Conservation (phyloP, 2,329 filamentous ascomycete species). For the Didymella lethalis region DNA sequence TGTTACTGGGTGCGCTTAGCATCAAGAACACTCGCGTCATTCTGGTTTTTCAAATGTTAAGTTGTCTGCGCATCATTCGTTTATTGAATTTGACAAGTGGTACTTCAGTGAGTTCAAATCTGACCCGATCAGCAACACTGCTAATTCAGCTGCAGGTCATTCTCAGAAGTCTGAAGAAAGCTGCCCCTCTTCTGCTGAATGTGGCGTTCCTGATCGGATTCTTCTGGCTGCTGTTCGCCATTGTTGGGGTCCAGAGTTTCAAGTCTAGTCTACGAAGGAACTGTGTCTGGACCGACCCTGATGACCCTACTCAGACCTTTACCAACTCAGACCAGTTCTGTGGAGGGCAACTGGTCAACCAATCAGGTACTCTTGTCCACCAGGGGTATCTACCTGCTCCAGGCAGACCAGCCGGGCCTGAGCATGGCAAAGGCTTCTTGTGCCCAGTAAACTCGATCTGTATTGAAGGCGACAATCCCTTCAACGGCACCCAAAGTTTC, state of each 20-base stretch:
- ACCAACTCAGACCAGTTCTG: constrained; percentile 75
- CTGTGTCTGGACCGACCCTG: constrained; percentile 63
- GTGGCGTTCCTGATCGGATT: constrained; percentile 95
- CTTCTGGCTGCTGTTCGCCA: constrained; percentile 97
- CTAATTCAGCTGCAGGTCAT: constrained; percentile 70
- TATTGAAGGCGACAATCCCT: constrained; percentile 79
- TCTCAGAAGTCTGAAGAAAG: constrained; percentile 91
- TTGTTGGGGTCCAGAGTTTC: constrained; percentile 96
- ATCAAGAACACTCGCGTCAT: constrained; percentile 75
- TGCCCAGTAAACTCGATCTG: constrained; percentile 87
- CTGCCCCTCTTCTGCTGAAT: constrained; percentile 87
- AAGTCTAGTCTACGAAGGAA: constrained; percentile 60
- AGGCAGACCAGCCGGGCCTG: constrained; percentile 53
- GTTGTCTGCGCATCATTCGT: constrained; percentile 89
- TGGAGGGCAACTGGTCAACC: constrained; percentile 76
- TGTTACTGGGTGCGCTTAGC: constrained; percentile 73
- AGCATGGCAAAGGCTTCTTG: constrained; percentile 77
- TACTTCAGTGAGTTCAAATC: constrained; percentile 73
- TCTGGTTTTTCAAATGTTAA: constrained; percentile 95
- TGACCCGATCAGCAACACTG: not conserved
- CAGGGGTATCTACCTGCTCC: constrained; percentile 71
- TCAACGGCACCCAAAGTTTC: constrained; percentile 86
- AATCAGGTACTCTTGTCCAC: constrained; percentile 49
- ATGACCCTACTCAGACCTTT: constrained; percentile 58
- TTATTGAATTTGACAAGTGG: constrained; percentile 92